phyloP scores from a whole-genome alignment of 2,329 filamentous ascomycete genomes.

The Phyllosticta paracitricarpa region DNA sequence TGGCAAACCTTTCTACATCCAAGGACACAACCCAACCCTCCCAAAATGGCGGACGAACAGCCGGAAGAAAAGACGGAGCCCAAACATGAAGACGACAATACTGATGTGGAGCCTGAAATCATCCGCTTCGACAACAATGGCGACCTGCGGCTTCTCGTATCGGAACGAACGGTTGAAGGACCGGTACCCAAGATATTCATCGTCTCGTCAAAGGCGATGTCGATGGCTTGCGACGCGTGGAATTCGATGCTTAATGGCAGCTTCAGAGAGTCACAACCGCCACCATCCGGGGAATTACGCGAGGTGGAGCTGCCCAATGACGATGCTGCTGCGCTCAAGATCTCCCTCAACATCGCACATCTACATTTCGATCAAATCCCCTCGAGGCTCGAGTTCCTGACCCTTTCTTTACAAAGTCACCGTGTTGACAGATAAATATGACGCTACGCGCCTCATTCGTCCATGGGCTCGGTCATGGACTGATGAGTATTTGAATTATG shows the following conservation, averaged over 20 bases:
- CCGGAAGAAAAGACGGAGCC: background rate
- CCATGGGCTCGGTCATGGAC: slow-evolving; percentile 19
- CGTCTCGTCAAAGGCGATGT: slow-evolving; percentile 11
- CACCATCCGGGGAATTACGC: background rate
- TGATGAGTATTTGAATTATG: slow-evolving; percentile 2
- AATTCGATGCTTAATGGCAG: slow-evolving; percentile 13
- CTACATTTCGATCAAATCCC: slow-evolving; percentile 18
- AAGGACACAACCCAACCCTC: background rate
- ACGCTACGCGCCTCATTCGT: slow-evolving; percentile 18
- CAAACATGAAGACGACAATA: background rate
- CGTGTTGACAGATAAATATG: slow-evolving; percentile 20
- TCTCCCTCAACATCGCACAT: slow-evolving; percentile 26
- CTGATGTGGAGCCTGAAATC: background rate
- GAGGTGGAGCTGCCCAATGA: slow-evolving; percentile 23
- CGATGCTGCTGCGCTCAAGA: slow-evolving; percentile 20
- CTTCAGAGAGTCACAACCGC: slow-evolving; percentile 2
- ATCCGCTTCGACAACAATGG: background rate
- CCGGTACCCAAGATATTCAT: slow-evolving; percentile 10
- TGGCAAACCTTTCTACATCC: background rate
- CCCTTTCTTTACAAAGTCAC: slow-evolving; percentile 22
- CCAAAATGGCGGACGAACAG: background rate
- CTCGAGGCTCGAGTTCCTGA: slow-evolving; percentile 14
- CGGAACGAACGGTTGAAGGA: background rate
- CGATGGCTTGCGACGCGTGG: slow-evolving; percentile 16
- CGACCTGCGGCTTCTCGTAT: background rate